Evolutionary conservation across 2,329 filamentous ascomycete genomes (phyloP).

Genomic region (Escovopsis weberi): DNA sequence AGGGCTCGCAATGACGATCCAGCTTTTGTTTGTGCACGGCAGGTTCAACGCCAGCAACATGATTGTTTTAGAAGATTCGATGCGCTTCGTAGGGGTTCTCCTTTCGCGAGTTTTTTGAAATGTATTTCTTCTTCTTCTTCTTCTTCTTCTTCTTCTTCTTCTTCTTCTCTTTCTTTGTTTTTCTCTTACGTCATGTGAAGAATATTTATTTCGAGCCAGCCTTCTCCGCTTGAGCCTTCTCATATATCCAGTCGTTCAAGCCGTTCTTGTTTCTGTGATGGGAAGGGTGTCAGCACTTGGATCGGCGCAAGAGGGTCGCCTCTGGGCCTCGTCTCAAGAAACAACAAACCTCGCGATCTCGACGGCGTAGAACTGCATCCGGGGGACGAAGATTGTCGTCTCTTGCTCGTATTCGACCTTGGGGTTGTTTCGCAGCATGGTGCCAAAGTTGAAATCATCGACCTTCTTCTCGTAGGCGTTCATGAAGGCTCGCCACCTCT

Average conservation of each 20-base stretch:
- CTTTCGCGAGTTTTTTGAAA: background rate
- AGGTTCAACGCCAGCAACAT: too few relatives aligned
- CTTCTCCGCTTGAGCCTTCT: conserved; percentile 55
- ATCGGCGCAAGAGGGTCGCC: too few relatives aligned
- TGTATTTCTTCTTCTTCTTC: background rate
- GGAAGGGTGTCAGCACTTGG: conserved; percentile 15
- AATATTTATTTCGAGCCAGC: conserved; percentile 8
- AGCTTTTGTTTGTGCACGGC: too few relatives aligned
- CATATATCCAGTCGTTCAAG: conserved; percentile 94
- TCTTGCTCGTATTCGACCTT: conserved; percentile 77
- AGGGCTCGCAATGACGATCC: too few relatives aligned
- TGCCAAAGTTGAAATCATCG: conserved; percentile 97
- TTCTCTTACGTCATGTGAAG: too few relatives aligned
- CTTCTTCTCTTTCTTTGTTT: background rate
- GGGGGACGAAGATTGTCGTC: conserved; percentile 69
- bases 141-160: background rate
- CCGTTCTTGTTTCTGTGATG: conserved; percentile 64
- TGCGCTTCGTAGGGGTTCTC: too few relatives aligned
- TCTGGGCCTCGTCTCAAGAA: background rate
- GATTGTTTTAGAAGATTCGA: too few relatives aligned
- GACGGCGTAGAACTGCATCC: conserved; percentile 42
- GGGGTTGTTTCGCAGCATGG: conserved; percentile 68
- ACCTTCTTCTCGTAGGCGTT: conserved; percentile 86
- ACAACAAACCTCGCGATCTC: conserved; percentile 30
- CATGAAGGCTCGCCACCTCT: conserved; percentile 89